Percentiles rank a stretch among this genome's conserved stretches.
These are phyloP conservation scores for Fusarium pseudoanthophilum DNA, from an alignment of 2,329 filamentous ascomycete genomes.

Conservation along the genomic window DNA sequence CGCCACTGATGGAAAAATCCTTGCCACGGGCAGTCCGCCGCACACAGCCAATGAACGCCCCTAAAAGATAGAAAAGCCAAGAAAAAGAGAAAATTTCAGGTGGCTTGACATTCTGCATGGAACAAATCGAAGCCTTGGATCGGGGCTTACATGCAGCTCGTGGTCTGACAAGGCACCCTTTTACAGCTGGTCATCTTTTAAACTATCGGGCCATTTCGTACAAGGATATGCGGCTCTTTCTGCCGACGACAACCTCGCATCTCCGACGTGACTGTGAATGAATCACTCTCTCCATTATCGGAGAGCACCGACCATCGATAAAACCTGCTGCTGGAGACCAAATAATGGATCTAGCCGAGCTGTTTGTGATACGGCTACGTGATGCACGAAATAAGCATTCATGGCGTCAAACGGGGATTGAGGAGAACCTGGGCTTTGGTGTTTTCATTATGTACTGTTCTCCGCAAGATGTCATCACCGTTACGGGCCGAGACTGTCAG, in stretches of 20 bases:
- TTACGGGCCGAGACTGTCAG: conserved; percentile 7
- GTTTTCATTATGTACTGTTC: conserved; percentile 30
- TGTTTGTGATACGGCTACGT: conserved; percentile 18
- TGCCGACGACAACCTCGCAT: conserved; percentile 28
- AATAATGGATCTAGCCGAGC: not conserved
- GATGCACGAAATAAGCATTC: conserved; percentile 31
- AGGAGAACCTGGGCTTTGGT: conserved; percentile 27
- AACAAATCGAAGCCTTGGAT: not conserved
- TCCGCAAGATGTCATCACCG: conserved; percentile 19
- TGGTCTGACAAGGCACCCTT: conserved; percentile 11
- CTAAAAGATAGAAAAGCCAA: conserved; percentile 1
- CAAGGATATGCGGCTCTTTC: conserved; percentile 20
- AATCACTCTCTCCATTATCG: conserved; percentile 23
- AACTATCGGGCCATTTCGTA: conserved; percentile 17
- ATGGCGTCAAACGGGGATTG: conserved; percentile 16
- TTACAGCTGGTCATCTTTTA: not conserved
- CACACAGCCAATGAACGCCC: conserved; percentile 9
- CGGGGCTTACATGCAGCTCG: conserved; percentile 27
- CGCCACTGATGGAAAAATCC: conserved; percentile 16
- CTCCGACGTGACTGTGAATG: conserved; percentile 13
- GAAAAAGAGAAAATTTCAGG: conserved; percentile 10
- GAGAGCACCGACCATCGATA: conserved; percentile 7
- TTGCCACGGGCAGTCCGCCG: conserved; percentile 30
- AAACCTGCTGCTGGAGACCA: conserved; percentile 6
- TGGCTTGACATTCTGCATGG: conserved; percentile 30